phyloP scores from a whole-genome alignment of 2,329 filamentous ascomycete genomes.

The Fusarium sp. region DNA sequence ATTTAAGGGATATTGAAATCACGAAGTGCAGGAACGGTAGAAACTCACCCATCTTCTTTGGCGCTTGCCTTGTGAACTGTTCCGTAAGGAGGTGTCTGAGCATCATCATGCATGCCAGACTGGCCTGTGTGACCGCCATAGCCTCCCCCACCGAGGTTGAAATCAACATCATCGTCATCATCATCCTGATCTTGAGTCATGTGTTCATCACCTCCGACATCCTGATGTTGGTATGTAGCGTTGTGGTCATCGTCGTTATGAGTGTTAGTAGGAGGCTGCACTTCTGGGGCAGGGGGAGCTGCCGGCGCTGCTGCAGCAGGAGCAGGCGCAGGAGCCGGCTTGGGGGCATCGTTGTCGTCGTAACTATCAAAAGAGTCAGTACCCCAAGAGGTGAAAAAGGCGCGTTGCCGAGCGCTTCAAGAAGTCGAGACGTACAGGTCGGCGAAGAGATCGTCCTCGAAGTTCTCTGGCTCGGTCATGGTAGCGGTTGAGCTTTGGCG shows the following conservation, averaged over 20 bases:
- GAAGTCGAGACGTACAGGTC: slow-evolving; percentile 77
- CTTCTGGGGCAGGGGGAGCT: slow-evolving; percentile 43
- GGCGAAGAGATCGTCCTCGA: slow-evolving; percentile 95
- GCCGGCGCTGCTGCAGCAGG: slow-evolving; percentile 42
- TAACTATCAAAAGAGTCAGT: slow-evolving; percentile 60
- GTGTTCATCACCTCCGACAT: slow-evolving; percentile 53
- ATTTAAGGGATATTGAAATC: slow-evolving; percentile 36
- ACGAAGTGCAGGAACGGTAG: slow-evolving; percentile 35
- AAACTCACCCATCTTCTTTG: slow-evolving; percentile 60
- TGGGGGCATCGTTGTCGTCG: slow-evolving; percentile 69
- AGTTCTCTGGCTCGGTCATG: slow-evolving; percentile 85
- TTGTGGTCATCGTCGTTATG: slow-evolving; percentile 43
- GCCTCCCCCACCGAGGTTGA: slow-evolving; percentile 62
- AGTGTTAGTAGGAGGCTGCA: slow-evolving; percentile 43
- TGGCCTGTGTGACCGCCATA: slow-evolving; percentile 46
- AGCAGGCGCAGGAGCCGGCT: slow-evolving; percentile 50
- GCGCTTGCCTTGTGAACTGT: slow-evolving; percentile 71
- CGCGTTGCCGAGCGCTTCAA: neutral
- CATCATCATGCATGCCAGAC: slow-evolving; percentile 46
- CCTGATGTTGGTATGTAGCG: slow-evolving; percentile 37
- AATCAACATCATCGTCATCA: slow-evolving; percentile 69
- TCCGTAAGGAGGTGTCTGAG: slow-evolving; percentile 50
- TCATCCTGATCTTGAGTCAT: slow-evolving; percentile 61
- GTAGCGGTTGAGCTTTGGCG: slow-evolving; percentile 30
- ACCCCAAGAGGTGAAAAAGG: neutral